A percentile compares a stretch with the other conserved stretches of the same genome.
These are phyloP conservation scores for Cutaneotrichosporon cutaneum DNA, from an alignment of 1,284 basidiomycete genomes.

Conservation along the genomic window DNA sequence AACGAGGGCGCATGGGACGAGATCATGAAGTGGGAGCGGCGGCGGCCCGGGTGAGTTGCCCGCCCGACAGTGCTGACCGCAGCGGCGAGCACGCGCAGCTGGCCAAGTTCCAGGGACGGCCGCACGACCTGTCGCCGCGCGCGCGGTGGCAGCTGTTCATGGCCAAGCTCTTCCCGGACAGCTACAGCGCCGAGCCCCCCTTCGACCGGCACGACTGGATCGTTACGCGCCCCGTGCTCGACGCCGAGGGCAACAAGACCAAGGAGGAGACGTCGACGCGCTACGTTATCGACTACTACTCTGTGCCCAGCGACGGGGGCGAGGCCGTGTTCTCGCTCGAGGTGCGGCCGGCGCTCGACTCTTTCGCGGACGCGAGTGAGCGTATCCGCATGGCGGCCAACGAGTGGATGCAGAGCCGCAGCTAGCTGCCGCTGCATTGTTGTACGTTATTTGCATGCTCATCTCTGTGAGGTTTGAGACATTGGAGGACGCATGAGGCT, in stretches of 20 bases:
- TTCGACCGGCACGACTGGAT: slow-evolving; percentile 99
- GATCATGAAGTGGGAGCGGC: slow-evolving; percentile 88
- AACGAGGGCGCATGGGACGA: slow-evolving; percentile 97
- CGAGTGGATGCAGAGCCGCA: slow-evolving; percentile 58
- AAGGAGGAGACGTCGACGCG: slow-evolving; percentile 58
- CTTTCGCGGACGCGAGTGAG: slow-evolving; percentile 67
- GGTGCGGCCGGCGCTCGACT: slow-evolving; percentile 85
- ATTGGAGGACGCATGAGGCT: too few relatives aligned
- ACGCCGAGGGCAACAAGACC: slow-evolving; percentile 60
- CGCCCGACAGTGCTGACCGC: slow-evolving; percentile 2
- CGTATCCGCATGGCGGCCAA: slow-evolving; percentile 69
- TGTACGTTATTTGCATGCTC: slow-evolving; percentile 12
- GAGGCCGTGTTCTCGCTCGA: slow-evolving; percentile 89
- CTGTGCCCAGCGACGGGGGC: slow-evolving; percentile 80
- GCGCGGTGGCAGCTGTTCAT: slow-evolving; percentile 81
- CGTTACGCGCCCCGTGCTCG: slow-evolving; percentile 64
- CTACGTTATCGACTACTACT: slow-evolving; percentile 97
- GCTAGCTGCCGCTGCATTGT: too few relatives aligned
- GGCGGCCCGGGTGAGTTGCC: slow-evolving; percentile 55
- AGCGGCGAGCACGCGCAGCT: slow-evolving; percentile 62
- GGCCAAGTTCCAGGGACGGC: slow-evolving; percentile 82
- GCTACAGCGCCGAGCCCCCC: slow-evolving; percentile 84
- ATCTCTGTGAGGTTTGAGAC: too few relatives aligned
- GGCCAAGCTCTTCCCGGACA: slow-evolving; percentile 80
- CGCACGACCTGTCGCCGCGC: slow-evolving; percentile 76